Percentiles rank a stretch among this genome's conserved stretches.
Conservation (phyloP, 1,139 yeast species). For the Diutina rugosa region DNA sequence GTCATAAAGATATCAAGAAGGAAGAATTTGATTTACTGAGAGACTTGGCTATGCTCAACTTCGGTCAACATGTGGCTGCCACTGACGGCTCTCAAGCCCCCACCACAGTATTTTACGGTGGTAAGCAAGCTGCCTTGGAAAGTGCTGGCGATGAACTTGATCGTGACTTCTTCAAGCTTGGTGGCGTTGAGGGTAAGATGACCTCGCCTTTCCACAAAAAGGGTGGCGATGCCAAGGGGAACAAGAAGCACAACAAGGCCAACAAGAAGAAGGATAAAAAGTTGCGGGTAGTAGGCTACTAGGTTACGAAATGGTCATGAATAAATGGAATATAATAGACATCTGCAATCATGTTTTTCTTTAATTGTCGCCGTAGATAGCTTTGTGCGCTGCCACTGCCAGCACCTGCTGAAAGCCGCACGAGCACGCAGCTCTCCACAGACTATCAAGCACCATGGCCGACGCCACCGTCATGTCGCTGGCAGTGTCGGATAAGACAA, state of each 20-base stretch:
- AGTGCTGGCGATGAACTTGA: constrained; percentile 75
- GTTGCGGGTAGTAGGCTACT: constrained; percentile 28
- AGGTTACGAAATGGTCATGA: constrained; percentile 3
- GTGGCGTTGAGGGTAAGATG: constrained; percentile 47
- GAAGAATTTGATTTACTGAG: constrained; percentile 50
- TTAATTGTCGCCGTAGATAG: too few species aligned
- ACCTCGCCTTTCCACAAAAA: constrained; percentile 63
- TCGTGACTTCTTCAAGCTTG: constrained; percentile 68
- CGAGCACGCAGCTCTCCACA: background rate
- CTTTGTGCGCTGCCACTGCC: background rate
- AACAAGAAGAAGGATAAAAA: constrained; percentile 53
- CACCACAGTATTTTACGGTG: constrained; percentile 42
- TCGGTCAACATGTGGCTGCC: constrained; percentile 54
- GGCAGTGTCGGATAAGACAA: background rate
- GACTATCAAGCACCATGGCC: background rate
- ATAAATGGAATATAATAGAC: background rate
- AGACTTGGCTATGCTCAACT: constrained; percentile 62
- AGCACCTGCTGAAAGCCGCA: background rate
- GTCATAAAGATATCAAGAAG: constrained; percentile 33
- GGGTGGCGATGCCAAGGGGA: constrained; percentile 8
- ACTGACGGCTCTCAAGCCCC: constrained; percentile 24
- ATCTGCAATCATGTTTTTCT: background rate
- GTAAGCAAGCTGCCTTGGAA: constrained; percentile 67
- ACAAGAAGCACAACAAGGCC: constrained; percentile 70
- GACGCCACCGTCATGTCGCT: background rate